Percentiles rank a stretch among this genome's conserved stretches.
These are phyloP conservation scores for Fusarium globosum DNA, from an alignment of 2,329 filamentous ascomycete genomes.

Conservation along the genomic window DNA sequence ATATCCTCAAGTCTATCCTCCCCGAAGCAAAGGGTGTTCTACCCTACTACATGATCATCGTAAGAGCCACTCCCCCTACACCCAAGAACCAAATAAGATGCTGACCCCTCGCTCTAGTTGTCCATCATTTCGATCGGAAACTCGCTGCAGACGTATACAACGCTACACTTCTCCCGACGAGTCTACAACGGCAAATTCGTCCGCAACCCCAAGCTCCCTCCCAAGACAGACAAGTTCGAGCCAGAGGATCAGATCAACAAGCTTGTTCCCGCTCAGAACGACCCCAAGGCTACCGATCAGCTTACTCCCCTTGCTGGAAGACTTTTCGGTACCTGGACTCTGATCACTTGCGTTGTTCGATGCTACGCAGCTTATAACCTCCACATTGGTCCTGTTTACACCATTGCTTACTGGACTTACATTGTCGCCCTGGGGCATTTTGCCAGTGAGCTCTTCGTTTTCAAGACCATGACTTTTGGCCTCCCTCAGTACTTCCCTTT, in stretches of 20 bases:
- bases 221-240: slow-evolving; percentile 56
- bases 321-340: slow-evolving; percentile 89
- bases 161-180: slow-evolving; percentile 83
- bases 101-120: slow-evolving; percentile 65
- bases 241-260: slow-evolving; percentile 66
- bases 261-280: slow-evolving; percentile 58
- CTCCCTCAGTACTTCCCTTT: slow-evolving; percentile 67
- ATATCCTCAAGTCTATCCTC: slow-evolving; percentile 57
- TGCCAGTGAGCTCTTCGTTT: slow-evolving; percentile 82
- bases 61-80: slow-evolving; percentile 48
- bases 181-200: slow-evolving; percentile 80
- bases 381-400: slow-evolving; percentile 76
- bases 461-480: slow-evolving; percentile 76
- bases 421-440: slow-evolving; percentile 82
- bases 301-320: slow-evolving; percentile 81
- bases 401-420: slow-evolving; percentile 86
- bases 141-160: slow-evolving; percentile 83
- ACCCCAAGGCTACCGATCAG: slow-evolving; percentile 64
- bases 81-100: not conserved
- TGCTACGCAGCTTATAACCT: slow-evolving; percentile 89
- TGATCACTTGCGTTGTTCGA: slow-evolving; percentile 80
- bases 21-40: slow-evolving; percentile 64
- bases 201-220: slow-evolving; percentile 58
- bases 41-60: slow-evolving; percentile 69
- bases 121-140: slow-evolving; percentile 86